Evolutionary conservation across 2,329 filamentous ascomycete species (phyloP), one percentile per base, ranked within the genome.

Genomic region (Sarocladium brachiariae): DNA sequence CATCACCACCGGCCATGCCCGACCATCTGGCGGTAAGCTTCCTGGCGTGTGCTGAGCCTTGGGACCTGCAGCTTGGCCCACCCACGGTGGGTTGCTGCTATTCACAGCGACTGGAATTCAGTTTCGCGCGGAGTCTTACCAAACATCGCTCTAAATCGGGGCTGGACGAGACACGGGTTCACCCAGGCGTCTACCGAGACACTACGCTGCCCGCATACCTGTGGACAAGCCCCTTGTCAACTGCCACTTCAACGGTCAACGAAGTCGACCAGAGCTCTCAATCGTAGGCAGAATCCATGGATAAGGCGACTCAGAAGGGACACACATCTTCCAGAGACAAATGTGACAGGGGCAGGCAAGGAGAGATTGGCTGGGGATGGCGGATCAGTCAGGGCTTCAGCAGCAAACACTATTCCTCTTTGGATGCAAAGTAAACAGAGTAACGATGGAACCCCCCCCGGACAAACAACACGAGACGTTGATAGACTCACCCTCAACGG

Each of bases 371-470:
- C 43, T 47, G 43, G 43, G 43, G 43, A 47, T 33, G 27, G 43
- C 25, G 43, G 43, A 47, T 47, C 43, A n/a, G n/a, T 23, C 14
- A 24, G 33, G 43, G 43, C 31, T 21, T 33, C 43, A 47, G 43
- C 24, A 47, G 25, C 16, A 33, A n/a, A 43, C 19, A 19, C 43
- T 49, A 51, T 51, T 48, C 52, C 48, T 6, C 39, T 49, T 51
- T 23, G 6, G 50, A 47, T 38, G 19, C 45, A 47, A 46, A 54
- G 52, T 54, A 54, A 54, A 54, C 52, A 53, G 14, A 43, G 21
- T 23, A 52, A 30, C 37, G 33, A n/a, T 30, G 27, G 7, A 18
- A 35, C 3, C 21, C 47, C 50, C 52, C 52, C 50, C 21, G 46
- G 49, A 35, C 31, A 23, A 21, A 39, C 50, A 51, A 53, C 50